Percentiles rank a stretch among this genome's conserved stretches.
Conservation (phyloP, 768 basidiomycete genomes). For the Boletus huronensis region DNA sequence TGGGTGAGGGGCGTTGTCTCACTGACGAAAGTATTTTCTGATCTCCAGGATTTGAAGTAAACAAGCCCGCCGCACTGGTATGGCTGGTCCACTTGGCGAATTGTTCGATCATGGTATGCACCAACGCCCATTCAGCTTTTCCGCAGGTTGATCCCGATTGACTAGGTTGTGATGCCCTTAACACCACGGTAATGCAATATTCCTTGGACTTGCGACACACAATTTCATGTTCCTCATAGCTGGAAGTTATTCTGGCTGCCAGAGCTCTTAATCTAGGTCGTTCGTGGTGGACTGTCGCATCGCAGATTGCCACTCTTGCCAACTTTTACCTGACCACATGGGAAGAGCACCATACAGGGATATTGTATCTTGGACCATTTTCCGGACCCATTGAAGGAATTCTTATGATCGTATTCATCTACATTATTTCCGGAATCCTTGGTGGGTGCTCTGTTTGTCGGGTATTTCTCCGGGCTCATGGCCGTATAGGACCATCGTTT, state of each 20-base stretch:
- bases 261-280: slow-evolving; percentile 88
- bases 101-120: slow-evolving; percentile 93
- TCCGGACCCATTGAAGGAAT: slow-evolving; percentile 98
- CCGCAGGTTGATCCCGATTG: neutral
- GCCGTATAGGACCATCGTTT: slow-evolving; percentile 59
- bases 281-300: slow-evolving; percentile 96
- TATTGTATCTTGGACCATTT: slow-evolving; percentile 87
- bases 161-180: slow-evolving; percentile 86
- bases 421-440: slow-evolving; percentile 70
- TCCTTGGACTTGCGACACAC: neutral
- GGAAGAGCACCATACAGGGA: slow-evolving; percentile 89
- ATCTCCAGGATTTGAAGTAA: slow-evolving; percentile 49
- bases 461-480: neutral
- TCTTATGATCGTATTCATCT: slow-evolving; percentile 76
- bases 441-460: slow-evolving; percentile 40
- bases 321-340: slow-evolving; percentile 76
- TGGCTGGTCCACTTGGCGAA: slow-evolving; percentile 96
- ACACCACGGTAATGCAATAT: slow-evolving; percentile 69
- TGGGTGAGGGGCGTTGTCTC: slow-evolving; percentile 48
- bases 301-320: slow-evolving; percentile 64
- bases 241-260: slow-evolving; percentile 80
- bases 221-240: slow-evolving; percentile 39
- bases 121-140: neutral
- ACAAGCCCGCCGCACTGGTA: slow-evolving; percentile 92
- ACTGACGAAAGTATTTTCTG: neutral